Base-by-base conservation (phyloP, 495 filamentous ascomycete genomes). In the Penicillium daleae region DNA sequence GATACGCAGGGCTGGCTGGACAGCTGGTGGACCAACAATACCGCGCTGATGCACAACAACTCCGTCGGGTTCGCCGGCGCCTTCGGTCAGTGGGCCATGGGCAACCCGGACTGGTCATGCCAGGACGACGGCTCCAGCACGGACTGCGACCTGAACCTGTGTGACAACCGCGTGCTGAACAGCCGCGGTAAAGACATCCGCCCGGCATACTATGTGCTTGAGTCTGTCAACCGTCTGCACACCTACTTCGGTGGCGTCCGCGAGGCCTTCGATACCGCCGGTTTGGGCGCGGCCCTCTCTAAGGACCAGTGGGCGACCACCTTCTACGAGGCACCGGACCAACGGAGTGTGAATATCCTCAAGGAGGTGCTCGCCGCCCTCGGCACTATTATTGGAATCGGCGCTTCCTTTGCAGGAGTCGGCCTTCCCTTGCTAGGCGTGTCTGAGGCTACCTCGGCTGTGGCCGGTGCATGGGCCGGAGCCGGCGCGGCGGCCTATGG, bases 301-400 rank as follows among this genome's bases (percentile, higher is more conserved):
- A 71, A 72, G 52, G 67, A 72, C 60, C 52, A 40, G 1, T 71
- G 67, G 67, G 67, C 65, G 17, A 62, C 54, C 2, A 69, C 65
- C 2, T 74, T 72, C 44, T 72, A 67, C 27, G 66, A 55, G 49
- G 70, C 72, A 35, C 66, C 68, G 32, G 70, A 71, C 29, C 67
- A 63, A 32, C 66, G 67, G 48, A 64, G 55, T 42, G 66, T 56
- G 4, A 58, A 29, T 46, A 51, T 42, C 0, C 61, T 71, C 0
- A 66, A 65, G 61, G 49, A 69, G 31, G 55, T 71, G 4, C 46
- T 72, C 2, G 66, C 21, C 21, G 17, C 37, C 5, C 27, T 71
- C 3, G 33, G 50, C 2, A 65, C 62, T 7, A 42, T 72, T n/a
- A 49, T 74, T 6, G 67, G 69, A 19, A 64, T 72, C 37, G 64